Percentiles rank a stretch among this genome's conserved stretches.
Evolutionary conservation across 768 basidiomycete species (phyloP).

Genomic region (Pholiota conissans): DNA sequence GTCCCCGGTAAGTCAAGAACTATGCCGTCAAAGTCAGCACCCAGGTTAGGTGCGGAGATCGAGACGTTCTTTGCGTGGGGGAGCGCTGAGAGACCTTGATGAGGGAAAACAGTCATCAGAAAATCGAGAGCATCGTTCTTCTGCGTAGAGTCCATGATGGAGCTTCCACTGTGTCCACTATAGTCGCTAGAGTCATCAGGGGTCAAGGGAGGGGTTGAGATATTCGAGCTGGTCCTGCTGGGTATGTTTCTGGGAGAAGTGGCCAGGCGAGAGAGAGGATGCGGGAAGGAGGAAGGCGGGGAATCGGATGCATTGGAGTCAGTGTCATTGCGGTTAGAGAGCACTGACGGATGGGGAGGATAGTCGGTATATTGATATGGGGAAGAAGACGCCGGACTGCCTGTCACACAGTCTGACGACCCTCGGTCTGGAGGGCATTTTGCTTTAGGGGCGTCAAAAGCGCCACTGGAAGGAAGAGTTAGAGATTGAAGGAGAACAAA

Average conservation of each 20-base stretch:
- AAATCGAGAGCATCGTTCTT: conserved; percentile 75
- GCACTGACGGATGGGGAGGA: conserved; percentile 29
- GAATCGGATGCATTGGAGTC: conserved; percentile 18
- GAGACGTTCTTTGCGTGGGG: conserved; percentile 75
- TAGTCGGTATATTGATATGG: conserved; percentile 38
- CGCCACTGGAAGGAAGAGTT: conserved; percentile 63
- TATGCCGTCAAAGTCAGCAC: conserved; percentile 72
- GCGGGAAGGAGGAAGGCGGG: conserved; percentile 12
- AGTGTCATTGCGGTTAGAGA: conserved; percentile 15
- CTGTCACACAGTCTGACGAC: conserved; percentile 97
- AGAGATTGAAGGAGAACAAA: conserved; percentile 5
- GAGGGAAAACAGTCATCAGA: conserved; percentile 77
- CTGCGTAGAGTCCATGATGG: conserved; percentile 41
- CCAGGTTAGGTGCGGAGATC: conserved; percentile 69
- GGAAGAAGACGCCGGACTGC: conserved; percentile 71
- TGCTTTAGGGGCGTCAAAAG: conserved; percentile 86
- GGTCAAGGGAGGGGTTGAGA: conserved; percentile 76
- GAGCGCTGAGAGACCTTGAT: conserved; percentile 63
- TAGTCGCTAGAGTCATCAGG: conserved; percentile 65
- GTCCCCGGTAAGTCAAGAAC: conserved; percentile 72
- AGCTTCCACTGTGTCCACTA: conserved; percentile 31
- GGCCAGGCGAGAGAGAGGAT: conserved; percentile 21
- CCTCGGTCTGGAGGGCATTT: conserved; percentile 97
- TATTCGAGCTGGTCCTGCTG: conserved; percentile 38
- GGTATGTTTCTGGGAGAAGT: conserved; percentile 45